Evolutionary conservation across 179 eudicot species (phyloP), one percentile per base, ranked within the genome.

Genomic region (Beta lomatogona): DNA sequence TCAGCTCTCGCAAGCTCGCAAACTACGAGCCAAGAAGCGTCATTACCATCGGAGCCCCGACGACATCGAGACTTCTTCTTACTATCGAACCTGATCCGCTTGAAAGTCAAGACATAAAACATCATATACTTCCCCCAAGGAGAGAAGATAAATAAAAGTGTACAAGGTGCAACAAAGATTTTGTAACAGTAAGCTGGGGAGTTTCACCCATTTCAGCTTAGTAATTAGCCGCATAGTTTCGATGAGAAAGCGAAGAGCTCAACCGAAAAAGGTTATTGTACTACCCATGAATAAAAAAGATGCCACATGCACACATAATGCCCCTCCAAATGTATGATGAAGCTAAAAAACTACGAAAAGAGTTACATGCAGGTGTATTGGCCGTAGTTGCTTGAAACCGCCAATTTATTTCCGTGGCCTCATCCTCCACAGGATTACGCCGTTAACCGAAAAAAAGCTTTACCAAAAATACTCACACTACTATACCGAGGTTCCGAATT

Each of bases 11-110:
- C 88, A 91, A 87, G 81, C 87, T 90, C 84, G 93, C 89, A 85
- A 91, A 91, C 95, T 93, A 91, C 71, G 95, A 89, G 73, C 95
- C 95, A 91, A 25, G 95, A 89, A 15, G 91, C 84, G 71, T 90
- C 93, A 22, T 90, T 91, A 14, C 93, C 95, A 80, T 91, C 95
- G 76, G 95, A 91, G 28, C 93, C 93, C 77, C 93, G n/a, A n/a
- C 89, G 76, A 89, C 90, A 86, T 91, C 93, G n/a, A 45, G 95
- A 89, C 80, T n/a, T 87, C 95, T 85, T 90, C 93, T n/a, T n/a
- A 77, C 93, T 91, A 78, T 90, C 95, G 92, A 88, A 76, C 89
- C 95, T 72, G 93, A 90, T 81, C 89, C 92, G 71, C 89, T 94
- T 85, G 86, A 89, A 86, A 85, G 59, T 50, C 52, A 54, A 73